Evolutionary conservation across 768 basidiomycete species (phyloP), one percentile per base, ranked within the genome.

Genomic region (Leccinellum albellum): DNA sequence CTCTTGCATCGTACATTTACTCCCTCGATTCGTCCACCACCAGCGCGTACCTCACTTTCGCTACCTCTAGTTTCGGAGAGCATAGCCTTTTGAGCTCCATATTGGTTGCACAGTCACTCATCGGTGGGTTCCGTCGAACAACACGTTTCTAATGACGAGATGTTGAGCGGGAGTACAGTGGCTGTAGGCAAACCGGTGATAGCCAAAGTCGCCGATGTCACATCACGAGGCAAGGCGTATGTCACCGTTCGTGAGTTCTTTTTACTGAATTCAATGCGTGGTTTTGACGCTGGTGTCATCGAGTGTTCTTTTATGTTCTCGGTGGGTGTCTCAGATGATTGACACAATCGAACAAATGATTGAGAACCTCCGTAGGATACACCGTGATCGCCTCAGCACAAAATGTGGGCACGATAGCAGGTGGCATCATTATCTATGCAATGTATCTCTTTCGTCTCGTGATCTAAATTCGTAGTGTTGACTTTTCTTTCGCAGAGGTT

Each of bases 11-110:
- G 1, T 91, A 89, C 68, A 85, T 89, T 55, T 91, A 90, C 69
- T 88, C 88, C 0, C 76, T 91, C 29, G 89, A 90, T 58, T 77
- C 81, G 21, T 79, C 81, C 17, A 90, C 88, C 7, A 90, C 88
- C 2, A 85, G 75, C 61, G 79, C 78, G 53, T 90, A 88, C 69
- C 79, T 87, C 28, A 68, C 73, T 48, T 84, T 79, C 55, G 86
- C 87, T 13, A 75, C 78, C 15, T 83, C 82, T 15, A 73, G 72
- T 26, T 82, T 86, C 49, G 73, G 73, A 4, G 71, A 77, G 40
- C 85, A 86, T 64, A 81, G 79, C 57, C 71, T 84, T 6, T 74
- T 86, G 45, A 76, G 79, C 20, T 76, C 84, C 4, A 82, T 87
- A 48, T 74, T 80, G n/a, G 70, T 75, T 7, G 82, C 79, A 1